Conservation (phyloP, 2,329 filamentous ascomycete genomes). For the Sporothrix euskadiensis region DNA sequence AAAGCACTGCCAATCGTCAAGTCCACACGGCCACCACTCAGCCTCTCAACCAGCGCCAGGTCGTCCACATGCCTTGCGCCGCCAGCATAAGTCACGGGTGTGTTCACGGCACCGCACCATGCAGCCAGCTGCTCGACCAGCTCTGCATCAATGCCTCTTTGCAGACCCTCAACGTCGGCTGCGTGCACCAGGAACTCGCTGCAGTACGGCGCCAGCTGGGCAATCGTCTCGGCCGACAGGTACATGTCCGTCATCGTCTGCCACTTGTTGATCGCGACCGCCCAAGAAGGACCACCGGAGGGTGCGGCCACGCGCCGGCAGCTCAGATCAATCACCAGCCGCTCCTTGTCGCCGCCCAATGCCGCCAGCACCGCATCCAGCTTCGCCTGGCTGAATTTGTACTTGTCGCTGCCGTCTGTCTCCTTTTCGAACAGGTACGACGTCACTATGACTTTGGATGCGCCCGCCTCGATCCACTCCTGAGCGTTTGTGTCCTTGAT, state of each 20-base stretch:
- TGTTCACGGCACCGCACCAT: slow-evolving; percentile 71
- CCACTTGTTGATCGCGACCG: slow-evolving; percentile 99
- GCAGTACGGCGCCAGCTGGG: slow-evolving; percentile 82
- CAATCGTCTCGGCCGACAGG: slow-evolving; percentile 73
- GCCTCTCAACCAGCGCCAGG: slow-evolving; percentile 73
- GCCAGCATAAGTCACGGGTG: slow-evolving; percentile 90
- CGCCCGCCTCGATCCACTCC: slow-evolving; percentile 83
- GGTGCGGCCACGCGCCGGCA: slow-evolving; percentile 62
- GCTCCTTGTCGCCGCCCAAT: slow-evolving; percentile 71
- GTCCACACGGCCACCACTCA: slow-evolving; percentile 82
- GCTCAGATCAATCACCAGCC: slow-evolving; percentile 92
- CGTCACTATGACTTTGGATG: slow-evolving; percentile 95
- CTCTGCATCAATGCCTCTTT: slow-evolving; percentile 84
- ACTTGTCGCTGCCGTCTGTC: slow-evolving; percentile 38
- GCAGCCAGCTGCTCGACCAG: slow-evolving; percentile 73
- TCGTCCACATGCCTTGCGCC: slow-evolving; percentile 84
- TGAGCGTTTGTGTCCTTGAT: slow-evolving; percentile 82
- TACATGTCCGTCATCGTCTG: slow-evolving; percentile 97
- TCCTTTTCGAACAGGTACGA: slow-evolving; percentile 83
- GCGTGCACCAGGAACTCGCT: slow-evolving; percentile 97
- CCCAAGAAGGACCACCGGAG: slow-evolving; percentile 58
- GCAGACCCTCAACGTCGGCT: slow-evolving; percentile 92
- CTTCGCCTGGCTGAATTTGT: slow-evolving; percentile 72
- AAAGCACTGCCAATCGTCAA: slow-evolving; percentile 94
- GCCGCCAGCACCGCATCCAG: slow-evolving; percentile 72